Percentiles rank a stretch among this genome's conserved stretches.
Evolutionary conservation across 352 stramenopile species (phyloP).

Genomic region (Phytopythium sindhum): DNA sequence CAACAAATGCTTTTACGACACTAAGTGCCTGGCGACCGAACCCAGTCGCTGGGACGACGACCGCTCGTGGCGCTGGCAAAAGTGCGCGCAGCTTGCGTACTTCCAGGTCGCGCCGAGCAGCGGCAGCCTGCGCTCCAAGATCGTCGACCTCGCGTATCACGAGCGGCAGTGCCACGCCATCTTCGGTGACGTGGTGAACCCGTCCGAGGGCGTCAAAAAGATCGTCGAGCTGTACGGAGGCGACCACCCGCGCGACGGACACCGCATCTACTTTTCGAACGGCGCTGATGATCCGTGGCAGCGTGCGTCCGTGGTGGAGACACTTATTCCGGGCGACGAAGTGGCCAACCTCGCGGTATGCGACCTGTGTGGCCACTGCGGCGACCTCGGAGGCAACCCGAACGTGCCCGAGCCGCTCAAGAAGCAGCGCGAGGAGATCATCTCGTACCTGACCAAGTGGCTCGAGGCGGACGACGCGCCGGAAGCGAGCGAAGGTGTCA

Average conservation of each 20-base stretch:
- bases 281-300: conserved; percentile 85
- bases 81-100: conserved; percentile 83
- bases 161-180: conserved; percentile 68
- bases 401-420: conserved; percentile 54
- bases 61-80: conserved; percentile 87
- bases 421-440: conserved; percentile 63
- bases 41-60: conserved; percentile 58
- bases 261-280: conserved; percentile 86
- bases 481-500: background rate
- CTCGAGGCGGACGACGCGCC: conserved; percentile 18
- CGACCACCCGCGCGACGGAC: conserved; percentile 46
- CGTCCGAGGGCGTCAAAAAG: conserved; percentile 48
- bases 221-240: conserved; percentile 75
- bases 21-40: conserved; percentile 52
- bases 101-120: conserved; percentile 74
- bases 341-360: conserved; percentile 71
- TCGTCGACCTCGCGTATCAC: conserved; percentile 78
- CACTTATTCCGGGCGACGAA: conserved; percentile 45
- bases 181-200: conserved; percentile 68
- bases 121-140: conserved; percentile 56
- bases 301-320: conserved; percentile 62
- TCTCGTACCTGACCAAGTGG: conserved; percentile 66
- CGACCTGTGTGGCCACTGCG: conserved; percentile 80
- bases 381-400: conserved; percentile 50
- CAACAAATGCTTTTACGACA: conserved; percentile 83